phyloP scores from a whole-genome alignment of 2,329 filamentous ascomycete genomes.

The Talaromyces sp. region DNA sequence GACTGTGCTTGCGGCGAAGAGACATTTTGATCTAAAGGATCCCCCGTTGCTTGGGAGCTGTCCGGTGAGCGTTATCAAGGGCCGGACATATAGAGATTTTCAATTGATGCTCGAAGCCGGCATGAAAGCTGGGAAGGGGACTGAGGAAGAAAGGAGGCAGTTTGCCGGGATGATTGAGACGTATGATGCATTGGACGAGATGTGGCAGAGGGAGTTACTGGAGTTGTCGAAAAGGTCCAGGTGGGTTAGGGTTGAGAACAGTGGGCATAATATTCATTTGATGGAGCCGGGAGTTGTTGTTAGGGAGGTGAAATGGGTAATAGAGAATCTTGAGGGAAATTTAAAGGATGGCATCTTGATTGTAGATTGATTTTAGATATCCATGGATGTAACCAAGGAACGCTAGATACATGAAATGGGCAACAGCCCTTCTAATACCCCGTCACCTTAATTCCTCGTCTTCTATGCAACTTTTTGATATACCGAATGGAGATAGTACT shows the following conservation, averaged over 20 bases:
- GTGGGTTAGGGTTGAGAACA: conserved; percentile 19
- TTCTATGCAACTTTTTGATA: too few relatives aligned
- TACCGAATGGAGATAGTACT: too few relatives aligned
- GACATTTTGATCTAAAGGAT: conserved; percentile 25
- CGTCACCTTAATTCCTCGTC: too few relatives aligned
- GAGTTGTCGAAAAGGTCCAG: conserved; percentile 21
- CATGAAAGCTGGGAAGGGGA: conserved; percentile 24
- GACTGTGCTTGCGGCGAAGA: conserved; percentile 19
- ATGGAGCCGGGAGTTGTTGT: conserved; percentile 22
- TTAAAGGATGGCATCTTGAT: neutral
- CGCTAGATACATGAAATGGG: neutral
- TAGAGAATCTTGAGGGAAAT: conserved; percentile 9
- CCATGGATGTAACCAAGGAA: neutral
- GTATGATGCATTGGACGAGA: conserved; percentile 16
- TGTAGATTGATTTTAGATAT: neutral
- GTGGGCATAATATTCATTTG: conserved; percentile 24
- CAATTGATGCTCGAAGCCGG: conserved; percentile 25
- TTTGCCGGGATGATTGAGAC: conserved; percentile 21
- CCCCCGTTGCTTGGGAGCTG: conserved; percentile 23
- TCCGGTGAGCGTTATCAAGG: conserved; percentile 30
- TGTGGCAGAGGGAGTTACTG: conserved; percentile 24
- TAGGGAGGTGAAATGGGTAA: conserved; percentile 22
- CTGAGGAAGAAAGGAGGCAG: conserved; percentile 22
- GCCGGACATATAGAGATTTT: conserved; percentile 25
- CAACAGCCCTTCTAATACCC: neutral